phyloP scores from a whole-genome alignment of 352 stramenopile species.

The Globisporangium cederbergense region DNA sequence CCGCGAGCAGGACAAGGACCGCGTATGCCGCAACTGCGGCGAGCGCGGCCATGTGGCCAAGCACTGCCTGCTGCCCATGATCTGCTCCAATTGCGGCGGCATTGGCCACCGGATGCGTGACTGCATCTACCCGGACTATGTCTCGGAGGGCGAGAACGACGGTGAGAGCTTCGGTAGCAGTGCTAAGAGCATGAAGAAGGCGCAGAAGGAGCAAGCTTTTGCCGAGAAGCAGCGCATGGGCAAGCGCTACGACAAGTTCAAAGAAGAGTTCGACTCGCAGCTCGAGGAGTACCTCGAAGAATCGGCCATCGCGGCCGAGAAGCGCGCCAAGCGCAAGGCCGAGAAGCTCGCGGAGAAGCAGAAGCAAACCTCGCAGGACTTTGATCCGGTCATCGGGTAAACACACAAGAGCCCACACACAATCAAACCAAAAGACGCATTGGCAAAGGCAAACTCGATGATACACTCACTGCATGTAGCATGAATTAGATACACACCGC shows the following conservation, averaged over 20 bases:
- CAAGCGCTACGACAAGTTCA: slow-evolving; percentile 50
- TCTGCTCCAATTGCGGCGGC: slow-evolving; percentile 78
- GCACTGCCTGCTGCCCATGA: slow-evolving; percentile 70
- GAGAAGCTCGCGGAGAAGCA: slow-evolving; percentile 11
- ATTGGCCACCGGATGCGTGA: slow-evolving; percentile 52
- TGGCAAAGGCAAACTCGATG: not conserved
- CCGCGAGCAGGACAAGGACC: slow-evolving; percentile 52
- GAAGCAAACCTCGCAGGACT: slow-evolving; percentile 7
- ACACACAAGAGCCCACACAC: not conserved
- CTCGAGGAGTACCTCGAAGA: slow-evolving; percentile 57
- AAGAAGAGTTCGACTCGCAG: slow-evolving; percentile 55
- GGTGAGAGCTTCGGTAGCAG: slow-evolving; percentile 5
- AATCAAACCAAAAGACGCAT: not conserved
- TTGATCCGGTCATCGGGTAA: slow-evolving; percentile 15
- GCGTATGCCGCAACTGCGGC: slow-evolving; percentile 74
- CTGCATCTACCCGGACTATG: slow-evolving; percentile 39
- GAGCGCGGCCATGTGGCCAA: slow-evolving; percentile 60
- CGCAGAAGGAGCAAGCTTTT: slow-evolving; percentile 18
- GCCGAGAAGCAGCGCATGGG: slow-evolving; percentile 31
- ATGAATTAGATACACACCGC: not conserved
- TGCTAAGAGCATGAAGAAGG: not conserved
- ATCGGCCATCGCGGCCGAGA: slow-evolving; percentile 16
- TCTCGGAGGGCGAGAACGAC: slow-evolving; percentile 23
- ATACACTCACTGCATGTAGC: not conserved
- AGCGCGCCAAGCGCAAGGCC: slow-evolving; percentile 19